Evolutionary conservation across 352 stramenopile species (phyloP).

Genomic region (Phytophthora multivora): DNA sequence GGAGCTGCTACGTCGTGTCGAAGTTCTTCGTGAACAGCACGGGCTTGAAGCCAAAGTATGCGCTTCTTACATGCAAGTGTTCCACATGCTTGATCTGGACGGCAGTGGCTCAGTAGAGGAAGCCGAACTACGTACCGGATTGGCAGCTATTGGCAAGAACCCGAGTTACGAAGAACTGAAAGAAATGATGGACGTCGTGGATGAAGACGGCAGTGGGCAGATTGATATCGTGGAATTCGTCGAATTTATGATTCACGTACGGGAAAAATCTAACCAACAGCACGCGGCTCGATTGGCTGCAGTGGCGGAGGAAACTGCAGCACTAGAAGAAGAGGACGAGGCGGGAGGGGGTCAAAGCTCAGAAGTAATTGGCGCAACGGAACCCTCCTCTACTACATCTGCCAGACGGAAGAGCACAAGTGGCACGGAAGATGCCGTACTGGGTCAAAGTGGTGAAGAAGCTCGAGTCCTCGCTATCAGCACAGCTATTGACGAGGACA

Average conservation of each 20-base stretch:
- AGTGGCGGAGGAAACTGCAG: constrained; percentile 12
- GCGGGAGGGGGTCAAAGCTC: background rate
- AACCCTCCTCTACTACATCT: background rate
- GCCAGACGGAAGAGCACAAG: constrained; percentile 1
- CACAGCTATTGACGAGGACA: constrained; percentile 1
- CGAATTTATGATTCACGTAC: constrained; percentile 86
- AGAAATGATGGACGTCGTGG: constrained; percentile 87
- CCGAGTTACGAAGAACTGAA: constrained; percentile 81
- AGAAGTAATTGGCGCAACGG: background rate
- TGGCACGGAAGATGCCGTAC: background rate
- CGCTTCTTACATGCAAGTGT: constrained; percentile 83
- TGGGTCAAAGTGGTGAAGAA: constrained; percentile 11
- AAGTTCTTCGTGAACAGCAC: constrained; percentile 62
- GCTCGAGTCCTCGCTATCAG: constrained; percentile 21
- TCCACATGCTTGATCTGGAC: constrained; percentile 84
- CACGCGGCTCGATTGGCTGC: constrained; percentile 30
- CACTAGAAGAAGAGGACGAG: background rate
- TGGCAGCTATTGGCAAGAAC: constrained; percentile 83
- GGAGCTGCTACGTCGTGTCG: constrained; percentile 61
- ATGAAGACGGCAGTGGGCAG: constrained; percentile 84
- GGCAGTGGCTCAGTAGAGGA: constrained; percentile 85
- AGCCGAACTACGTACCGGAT: constrained; percentile 77
- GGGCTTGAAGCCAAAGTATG: constrained; percentile 51
- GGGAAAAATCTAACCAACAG: constrained; percentile 68
- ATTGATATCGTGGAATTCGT: constrained; percentile 90